Conservation (phyloP, 2,329 filamentous ascomycete genomes). For the Emmonsiellopsis sp. region DNA sequence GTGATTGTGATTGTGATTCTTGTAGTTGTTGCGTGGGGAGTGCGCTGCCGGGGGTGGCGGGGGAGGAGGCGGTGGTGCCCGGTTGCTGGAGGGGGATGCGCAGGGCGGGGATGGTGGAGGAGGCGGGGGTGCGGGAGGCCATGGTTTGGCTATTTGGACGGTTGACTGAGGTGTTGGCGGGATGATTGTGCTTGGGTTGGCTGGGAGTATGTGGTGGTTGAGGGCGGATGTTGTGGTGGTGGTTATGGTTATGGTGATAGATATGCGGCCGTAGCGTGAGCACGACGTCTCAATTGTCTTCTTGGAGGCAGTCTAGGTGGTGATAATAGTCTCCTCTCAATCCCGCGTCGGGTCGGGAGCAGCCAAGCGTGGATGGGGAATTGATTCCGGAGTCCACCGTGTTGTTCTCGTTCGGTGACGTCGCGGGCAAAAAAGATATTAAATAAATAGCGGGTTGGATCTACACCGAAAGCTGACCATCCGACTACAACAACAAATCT, state of each 20-base stretch:
- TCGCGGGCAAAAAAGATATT: neutral
- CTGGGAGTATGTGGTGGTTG: no score
- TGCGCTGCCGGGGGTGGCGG: slow-evolving; percentile 4
- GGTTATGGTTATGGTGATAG: no score
- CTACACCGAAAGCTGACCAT: neutral
- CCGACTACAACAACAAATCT: slow-evolving; percentile 1
- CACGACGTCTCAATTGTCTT: no score
- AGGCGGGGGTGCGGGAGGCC: neutral
- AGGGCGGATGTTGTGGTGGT: no score
- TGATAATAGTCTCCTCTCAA: no score
- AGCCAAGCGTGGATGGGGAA: neutral
- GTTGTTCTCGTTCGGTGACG: neutral
- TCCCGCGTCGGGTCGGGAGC: no score
- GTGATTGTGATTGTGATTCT: neutral
- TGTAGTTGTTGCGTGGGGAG: slow-evolving; percentile 3
- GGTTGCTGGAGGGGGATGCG: neutral
- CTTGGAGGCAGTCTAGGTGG: no score
- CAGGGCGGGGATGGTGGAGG: neutral
- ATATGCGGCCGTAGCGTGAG: no score
- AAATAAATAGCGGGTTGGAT: no score
- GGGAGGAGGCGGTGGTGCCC: slow-evolving; percentile 6
- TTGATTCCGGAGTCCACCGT: neutral
- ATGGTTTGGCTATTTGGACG: neutral
- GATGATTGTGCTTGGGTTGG: no score
- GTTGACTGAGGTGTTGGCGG: no score